phyloP scores from a whole-genome alignment of 2,329 filamentous ascomycete species.

The Pseudogymnoascus sp. region DNA sequence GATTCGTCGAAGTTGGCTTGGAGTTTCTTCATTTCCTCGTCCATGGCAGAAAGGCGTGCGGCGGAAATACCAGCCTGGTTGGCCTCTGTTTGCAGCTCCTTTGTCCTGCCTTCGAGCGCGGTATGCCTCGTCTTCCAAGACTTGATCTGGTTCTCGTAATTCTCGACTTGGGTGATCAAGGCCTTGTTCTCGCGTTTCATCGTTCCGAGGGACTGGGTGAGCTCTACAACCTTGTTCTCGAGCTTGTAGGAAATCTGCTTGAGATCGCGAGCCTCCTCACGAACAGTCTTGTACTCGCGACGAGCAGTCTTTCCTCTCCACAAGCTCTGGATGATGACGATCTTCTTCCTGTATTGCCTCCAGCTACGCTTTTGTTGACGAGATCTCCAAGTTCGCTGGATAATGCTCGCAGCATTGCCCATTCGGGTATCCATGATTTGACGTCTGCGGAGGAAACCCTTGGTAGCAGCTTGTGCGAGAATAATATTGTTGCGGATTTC shows the following conservation, averaged over 20 bases:
- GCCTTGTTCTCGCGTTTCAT: slow-evolving; percentile 94
- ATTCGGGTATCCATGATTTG: slow-evolving; percentile 89
- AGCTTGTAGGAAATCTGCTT: slow-evolving; percentile 99
- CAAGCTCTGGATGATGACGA: slow-evolving; percentile 81
- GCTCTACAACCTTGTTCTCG: slow-evolving; percentile 98
- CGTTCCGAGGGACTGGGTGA: slow-evolving; percentile 86
- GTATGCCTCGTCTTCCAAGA: slow-evolving; percentile 93
- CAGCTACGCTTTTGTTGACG: slow-evolving; percentile 70
- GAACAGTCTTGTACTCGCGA: slow-evolving; percentile 77
- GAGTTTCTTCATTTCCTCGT: slow-evolving; percentile 89
- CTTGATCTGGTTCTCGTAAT: slow-evolving; percentile 91
- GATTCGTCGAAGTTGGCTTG: slow-evolving; percentile 87
- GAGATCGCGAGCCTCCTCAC: slow-evolving; percentile 93
- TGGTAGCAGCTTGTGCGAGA: slow-evolving; percentile 79
- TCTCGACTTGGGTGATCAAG: slow-evolving; percentile 80
- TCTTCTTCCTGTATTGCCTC: slow-evolving; percentile 83
- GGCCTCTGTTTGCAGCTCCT: slow-evolving; percentile 91
- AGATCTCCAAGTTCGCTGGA: slow-evolving; percentile 84
- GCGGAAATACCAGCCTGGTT: slow-evolving; percentile 96
- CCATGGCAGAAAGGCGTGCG: slow-evolving; percentile 81
- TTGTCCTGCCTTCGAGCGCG: slow-evolving; percentile 77
- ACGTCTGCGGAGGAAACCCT: slow-evolving; percentile 84
- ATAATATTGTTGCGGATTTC: slow-evolving; percentile 76
- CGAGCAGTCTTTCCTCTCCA: slow-evolving; percentile 83
- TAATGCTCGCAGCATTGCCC: slow-evolving; percentile 82